Evolutionary conservation across 805 yeast species (phyloP).

Genomic region (Scheffersomyces coipomensis): DNA sequence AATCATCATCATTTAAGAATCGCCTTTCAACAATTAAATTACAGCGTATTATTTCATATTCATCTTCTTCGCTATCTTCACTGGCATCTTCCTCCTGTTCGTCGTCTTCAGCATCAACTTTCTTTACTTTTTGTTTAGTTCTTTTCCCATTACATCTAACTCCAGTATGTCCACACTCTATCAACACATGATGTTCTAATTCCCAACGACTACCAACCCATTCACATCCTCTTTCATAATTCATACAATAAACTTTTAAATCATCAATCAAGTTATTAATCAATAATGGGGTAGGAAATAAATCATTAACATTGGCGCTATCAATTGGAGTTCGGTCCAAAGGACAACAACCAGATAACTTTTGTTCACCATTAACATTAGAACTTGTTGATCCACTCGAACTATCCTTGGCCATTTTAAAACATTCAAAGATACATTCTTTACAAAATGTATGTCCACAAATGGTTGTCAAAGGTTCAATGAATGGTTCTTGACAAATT

Average conservation of each 20-base stretch:
- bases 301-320: conserved; percentile 25
- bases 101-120: conserved; percentile 6
- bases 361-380: neutral
- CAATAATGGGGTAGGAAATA: conserved; percentile 53
- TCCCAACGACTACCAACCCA: conserved; percentile 62
- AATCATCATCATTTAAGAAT: conserved; percentile 8
- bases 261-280: conserved; percentile 62
- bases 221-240: conserved; percentile 50
- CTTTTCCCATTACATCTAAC: conserved; percentile 28
- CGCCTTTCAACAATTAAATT: conserved; percentile 19
- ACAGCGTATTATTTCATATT: conserved; percentile 7
- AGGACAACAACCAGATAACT: conserved; percentile 46
- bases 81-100: conserved; percentile 5
- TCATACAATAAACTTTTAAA: conserved; percentile 54
- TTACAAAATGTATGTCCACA: conserved; percentile 73
- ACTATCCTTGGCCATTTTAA: conserved; percentile 31
- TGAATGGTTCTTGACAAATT: conserved; percentile 65
- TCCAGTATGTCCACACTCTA: conserved; percentile 36
- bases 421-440: conserved; percentile 49
- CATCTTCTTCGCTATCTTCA: conserved; percentile 5
- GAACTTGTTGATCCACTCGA: neutral
- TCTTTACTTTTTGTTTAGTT: conserved; percentile 6
- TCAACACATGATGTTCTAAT: conserved; percentile 46
- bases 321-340: conserved; percentile 55
- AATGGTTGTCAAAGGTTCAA: conserved; percentile 57